These are phyloP conservation scores for Cladorrhinum sp. DNA, from an alignment of 2,329 filamentous ascomycete species.

Conservation along the genomic window DNA sequence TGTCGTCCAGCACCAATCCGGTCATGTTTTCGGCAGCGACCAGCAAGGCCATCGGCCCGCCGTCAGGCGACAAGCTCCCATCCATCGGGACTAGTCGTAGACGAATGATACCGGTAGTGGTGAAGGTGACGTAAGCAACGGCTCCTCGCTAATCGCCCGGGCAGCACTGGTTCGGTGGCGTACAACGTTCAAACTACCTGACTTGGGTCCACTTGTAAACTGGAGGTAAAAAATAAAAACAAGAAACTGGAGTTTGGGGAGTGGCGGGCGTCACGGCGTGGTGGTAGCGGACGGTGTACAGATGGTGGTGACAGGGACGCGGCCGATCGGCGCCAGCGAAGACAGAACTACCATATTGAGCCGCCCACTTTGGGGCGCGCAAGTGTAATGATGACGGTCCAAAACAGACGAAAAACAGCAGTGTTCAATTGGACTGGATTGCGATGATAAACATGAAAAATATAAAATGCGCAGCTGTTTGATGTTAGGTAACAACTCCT, in stretches of 20 bases:
- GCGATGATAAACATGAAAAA: not conserved
- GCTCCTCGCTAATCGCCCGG: not conserved
- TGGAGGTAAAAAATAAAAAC: not conserved
- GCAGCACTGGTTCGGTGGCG: not conserved
- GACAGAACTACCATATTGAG: not conserved
- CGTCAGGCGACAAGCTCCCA: constrained; percentile 8
- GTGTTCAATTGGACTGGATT: too few species aligned
- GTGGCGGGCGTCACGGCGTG: not conserved
- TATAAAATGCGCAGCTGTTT: not conserved
- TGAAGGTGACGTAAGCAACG: not conserved
- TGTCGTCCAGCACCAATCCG: constrained; percentile 17
- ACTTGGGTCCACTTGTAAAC: not conserved
- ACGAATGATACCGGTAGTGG: not conserved
- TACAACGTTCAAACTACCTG: not conserved
- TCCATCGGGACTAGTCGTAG: constrained; percentile 7
- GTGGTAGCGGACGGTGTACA: not conserved
- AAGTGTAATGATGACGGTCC: not conserved
- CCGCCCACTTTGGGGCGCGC: not conserved
- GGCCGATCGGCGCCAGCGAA: constrained; percentile 2
- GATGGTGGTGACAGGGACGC: not conserved
- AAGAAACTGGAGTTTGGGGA: not conserved
- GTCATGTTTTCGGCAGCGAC: constrained; percentile 18
- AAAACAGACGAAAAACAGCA: not conserved
- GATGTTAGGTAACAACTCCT: not conserved
- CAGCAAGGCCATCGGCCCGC: constrained; percentile 15